These are phyloP conservation scores for Claviceps lovelessii DNA, from an alignment of 2,329 filamentous ascomycete genomes.

Conservation along the genomic window DNA sequence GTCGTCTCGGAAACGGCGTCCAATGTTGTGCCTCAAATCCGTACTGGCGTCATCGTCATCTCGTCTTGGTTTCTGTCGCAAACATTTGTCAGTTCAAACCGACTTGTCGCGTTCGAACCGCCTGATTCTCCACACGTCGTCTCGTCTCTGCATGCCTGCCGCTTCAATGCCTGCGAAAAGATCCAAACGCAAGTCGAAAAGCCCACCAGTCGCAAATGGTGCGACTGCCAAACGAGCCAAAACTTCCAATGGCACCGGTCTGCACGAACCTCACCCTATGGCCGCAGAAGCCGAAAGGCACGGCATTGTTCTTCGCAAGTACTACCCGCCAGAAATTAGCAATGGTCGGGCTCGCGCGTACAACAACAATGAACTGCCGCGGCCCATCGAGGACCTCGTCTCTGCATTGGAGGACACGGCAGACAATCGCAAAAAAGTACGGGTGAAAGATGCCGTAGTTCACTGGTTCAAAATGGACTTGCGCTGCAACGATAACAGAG, in stretches of 20 bases:
- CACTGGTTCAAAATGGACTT: conserved; percentile 89
- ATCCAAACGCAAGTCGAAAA: conserved; percentile 16
- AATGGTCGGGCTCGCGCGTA: conserved; percentile 66
- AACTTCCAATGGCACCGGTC: conserved; percentile 20
- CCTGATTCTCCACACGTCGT: neutral
- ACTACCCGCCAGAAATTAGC: conserved; percentile 77
- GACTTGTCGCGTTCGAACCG: neutral
- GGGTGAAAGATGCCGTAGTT: conserved; percentile 49
- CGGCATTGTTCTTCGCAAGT: conserved; percentile 56
- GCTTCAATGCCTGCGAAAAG: conserved; percentile 16
- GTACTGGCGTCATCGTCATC: neutral
- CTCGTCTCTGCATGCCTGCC: conserved; percentile 1
- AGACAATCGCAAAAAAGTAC: conserved; percentile 33
- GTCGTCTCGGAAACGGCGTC: neutral
- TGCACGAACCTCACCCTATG: conserved; percentile 32
- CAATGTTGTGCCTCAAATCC: neutral
- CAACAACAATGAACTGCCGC: conserved; percentile 50
- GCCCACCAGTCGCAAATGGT: conserved; percentile 11
- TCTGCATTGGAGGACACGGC: conserved; percentile 47
- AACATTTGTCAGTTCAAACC: neutral
- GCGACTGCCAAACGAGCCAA: conserved; percentile 19
- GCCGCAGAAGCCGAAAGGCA: conserved; percentile 33
- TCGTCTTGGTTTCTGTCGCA: neutral
- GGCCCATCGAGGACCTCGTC: conserved; percentile 57
- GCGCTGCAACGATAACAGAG: conserved; percentile 58